Evolutionary conservation across 106 monocot genomes (phyloP), one percentile per base, ranked within the genome.

Genomic region (Chionographis japonica): DNA sequence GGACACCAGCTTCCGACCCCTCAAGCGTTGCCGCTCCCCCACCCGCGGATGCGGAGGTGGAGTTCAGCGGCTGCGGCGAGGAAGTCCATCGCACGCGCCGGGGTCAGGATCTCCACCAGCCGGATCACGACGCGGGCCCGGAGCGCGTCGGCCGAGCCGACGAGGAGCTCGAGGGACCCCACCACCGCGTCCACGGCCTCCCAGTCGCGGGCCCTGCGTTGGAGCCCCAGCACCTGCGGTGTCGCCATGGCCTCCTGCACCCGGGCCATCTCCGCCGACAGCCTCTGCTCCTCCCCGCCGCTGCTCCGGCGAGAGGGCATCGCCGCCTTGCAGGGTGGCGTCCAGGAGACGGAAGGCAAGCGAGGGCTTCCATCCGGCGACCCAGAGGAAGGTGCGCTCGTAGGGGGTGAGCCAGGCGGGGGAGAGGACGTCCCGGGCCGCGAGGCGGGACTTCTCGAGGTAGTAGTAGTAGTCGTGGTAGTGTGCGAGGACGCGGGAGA

Each of bases 381-480:
- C 40, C 77, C 77, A 77, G 39, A 77, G 64, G 69, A 77, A 77
- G 69, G 69, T 77, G 35, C 77, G 40, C 63, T 77, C 77, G 15
- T 63, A 53, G 9, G 77, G 58, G 46, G 60, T 70, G 62, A 69
- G 61, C 77, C 77, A 70, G 14, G 50, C 16, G 2, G 77, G 69
- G 40, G 56, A 63, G 69, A 70, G 41, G 13, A 70, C 63, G 56
- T 70, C 56, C 27, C 51, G 52, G 37, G 75, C 50, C 41, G 67
- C 75, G 37, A 64, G 18, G 1, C 62, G 77, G 41, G 77, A 38
- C 40, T 77, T 77, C 53, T 70, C 61, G 13, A 35, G 20, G 68
- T 69, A 76, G 76, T 69, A 76, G 68, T 69, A 76, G 76, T 69
- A 76, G 27, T 68, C 76, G 35, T 64, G 69, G 69, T 77, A 77